Evolutionary conservation across 805 yeast genomes (phyloP), one percentile per base, ranked within the genome.

Genomic region (Candida suzukii): DNA sequence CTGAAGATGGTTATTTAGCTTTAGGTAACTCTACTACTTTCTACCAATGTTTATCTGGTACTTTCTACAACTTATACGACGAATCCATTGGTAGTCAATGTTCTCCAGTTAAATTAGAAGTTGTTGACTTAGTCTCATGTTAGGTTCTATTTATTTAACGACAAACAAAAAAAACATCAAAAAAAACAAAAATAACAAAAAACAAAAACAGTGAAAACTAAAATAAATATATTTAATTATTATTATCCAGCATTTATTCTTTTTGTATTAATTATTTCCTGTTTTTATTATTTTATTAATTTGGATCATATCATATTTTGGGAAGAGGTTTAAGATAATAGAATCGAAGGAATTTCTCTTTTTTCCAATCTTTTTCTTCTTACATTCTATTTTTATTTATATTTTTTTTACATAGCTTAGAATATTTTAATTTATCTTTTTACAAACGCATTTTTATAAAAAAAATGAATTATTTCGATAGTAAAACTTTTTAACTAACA

Each of bases 1-100:
- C 68, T 41, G 48, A 55, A 37, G 74, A 66, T 26, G 72, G 68
- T 33, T 64, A 66, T 62, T 67, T 74, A 56, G 72, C 77, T 41
- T 60, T 74, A 49, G 80, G 79, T 57, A 59, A 61, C 54, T 57
- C 56, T 39, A 60, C 67, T 34, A 58, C 59, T 32, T 74, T 74
- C 71, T 74, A 67, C 68, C 73, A 72, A 59, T 74, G 80, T 60
- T 52, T 62, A 47, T 73, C 78, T 16, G 80, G 79, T 46, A 68
- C 70, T 49, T 74, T 74, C 72, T 73, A 71, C 74, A 74, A 74
- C 69, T 65, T 74, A 57, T 74, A 74, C 61, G 78, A 71, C 54
- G 63, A 73, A 61, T 52, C 59, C 43, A 58, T 67, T 50, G 75
- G 72, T 41, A 61, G 55, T 30, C 76, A 73, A 57, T 73, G 78